Evolutionary conservation across 192 early-diverging fungal genomes (phyloP).

Genomic region (Coemansia sp.): DNA sequence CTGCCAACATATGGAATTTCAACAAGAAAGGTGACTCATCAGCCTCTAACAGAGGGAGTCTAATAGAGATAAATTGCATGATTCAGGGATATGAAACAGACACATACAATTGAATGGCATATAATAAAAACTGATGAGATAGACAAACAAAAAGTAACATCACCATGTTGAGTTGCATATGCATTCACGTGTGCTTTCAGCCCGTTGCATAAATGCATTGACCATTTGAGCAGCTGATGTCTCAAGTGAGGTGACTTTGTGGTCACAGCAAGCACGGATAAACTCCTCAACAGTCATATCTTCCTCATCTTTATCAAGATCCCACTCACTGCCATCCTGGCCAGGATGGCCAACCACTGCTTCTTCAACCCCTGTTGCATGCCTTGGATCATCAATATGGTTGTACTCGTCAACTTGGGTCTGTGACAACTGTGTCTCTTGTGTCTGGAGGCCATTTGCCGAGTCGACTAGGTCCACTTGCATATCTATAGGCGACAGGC

Average conservation of each 20-base stretch:
- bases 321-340: slow-evolving; percentile 24
- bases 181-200: slow-evolving; percentile 42
- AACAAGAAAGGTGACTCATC: too few relatives aligned
- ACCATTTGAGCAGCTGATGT: slow-evolving; percentile 48
- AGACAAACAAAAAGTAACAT: background rate
- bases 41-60: too few relatives aligned
- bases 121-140: background rate
- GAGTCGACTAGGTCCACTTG: slow-evolving; percentile 6
- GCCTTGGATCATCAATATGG: background rate
- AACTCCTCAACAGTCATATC: slow-evolving; percentile 58
- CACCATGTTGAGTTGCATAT: slow-evolving; percentile 41
- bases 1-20: too few relatives aligned
- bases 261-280: slow-evolving; percentile 52
- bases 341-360: background rate
- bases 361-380: background rate
- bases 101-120: background rate
- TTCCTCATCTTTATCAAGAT: slow-evolving; percentile 42
- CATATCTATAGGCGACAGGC: slow-evolving; percentile 23
- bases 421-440: slow-evolving; percentile 16
- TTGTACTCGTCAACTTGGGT: slow-evolving; percentile 25
- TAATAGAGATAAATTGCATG: too few relatives aligned
- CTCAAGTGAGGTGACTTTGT: slow-evolving; percentile 39
- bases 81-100: background rate
- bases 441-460: background rate
- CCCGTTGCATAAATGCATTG: slow-evolving; percentile 42